phyloP scores from a whole-genome alignment of 176 grass and related monocot species.

The Typha latifolia region DNA sequence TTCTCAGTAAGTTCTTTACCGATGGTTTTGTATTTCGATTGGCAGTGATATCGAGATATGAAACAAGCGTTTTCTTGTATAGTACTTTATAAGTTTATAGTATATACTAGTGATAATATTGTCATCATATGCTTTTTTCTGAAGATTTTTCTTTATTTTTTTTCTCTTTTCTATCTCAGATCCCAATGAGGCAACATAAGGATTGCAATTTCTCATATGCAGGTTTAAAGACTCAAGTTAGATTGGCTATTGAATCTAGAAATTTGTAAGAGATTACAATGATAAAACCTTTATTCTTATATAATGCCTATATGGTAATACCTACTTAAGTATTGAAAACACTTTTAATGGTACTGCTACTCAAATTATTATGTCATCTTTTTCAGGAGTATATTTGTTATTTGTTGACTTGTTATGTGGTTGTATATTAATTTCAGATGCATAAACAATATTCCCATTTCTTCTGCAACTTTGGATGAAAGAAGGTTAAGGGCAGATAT shows the following conservation, averaged over 20 bases:
- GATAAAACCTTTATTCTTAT: neutral
- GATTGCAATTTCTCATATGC: slow-evolving; percentile 99
- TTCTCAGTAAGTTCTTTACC: slow-evolving; percentile 71
- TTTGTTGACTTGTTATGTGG: slow-evolving; percentile 19
- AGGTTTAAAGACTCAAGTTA: slow-evolving; percentile 97
- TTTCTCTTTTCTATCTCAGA: slow-evolving; percentile 30
- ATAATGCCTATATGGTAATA: neutral
- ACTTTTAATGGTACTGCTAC: neutral
- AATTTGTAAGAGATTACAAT: slow-evolving; percentile 41
- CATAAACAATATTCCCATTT: slow-evolving; percentile 47
- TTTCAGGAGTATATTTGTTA: slow-evolving; percentile 4
- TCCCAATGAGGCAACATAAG: slow-evolving; percentile 94
- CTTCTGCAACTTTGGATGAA: slow-evolving; percentile 48
- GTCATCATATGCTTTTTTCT: neutral
- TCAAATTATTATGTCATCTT: neutral
- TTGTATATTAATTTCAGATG: slow-evolving; percentile 34
- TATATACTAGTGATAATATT: neutral
- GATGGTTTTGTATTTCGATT: slow-evolving; percentile 8
- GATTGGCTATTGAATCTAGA: slow-evolving; percentile 75
- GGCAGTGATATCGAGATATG: neutral
- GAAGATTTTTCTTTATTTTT: neutral
- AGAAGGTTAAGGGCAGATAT: slow-evolving; percentile 62
- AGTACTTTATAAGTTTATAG: neutral
- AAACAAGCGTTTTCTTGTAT: neutral
- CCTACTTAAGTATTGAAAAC: neutral